These are phyloP conservation scores for Curvularia sp. DNA, from an alignment of 2,329 filamentous ascomycete species.

Conservation along the genomic window DNA sequence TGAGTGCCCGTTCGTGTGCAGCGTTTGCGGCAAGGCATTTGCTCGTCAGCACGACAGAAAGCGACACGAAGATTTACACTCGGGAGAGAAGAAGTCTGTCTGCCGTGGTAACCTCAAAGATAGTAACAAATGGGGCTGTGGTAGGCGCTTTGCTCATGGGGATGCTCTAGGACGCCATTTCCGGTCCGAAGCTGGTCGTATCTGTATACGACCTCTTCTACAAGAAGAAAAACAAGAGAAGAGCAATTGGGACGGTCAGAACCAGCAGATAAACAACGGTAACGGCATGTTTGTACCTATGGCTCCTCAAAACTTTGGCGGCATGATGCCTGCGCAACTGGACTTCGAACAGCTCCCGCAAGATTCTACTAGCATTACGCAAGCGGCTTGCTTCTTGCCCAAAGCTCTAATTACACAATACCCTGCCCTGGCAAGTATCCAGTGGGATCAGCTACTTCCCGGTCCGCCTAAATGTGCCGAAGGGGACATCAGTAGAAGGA, in stretches of 20 bases:
- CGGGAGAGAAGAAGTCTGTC: slow-evolving; percentile 98
- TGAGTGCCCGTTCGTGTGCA: slow-evolving; percentile 96
- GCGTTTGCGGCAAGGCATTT: slow-evolving; percentile 95
- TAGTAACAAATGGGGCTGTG: slow-evolving; percentile 88
- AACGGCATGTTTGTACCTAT: slow-evolving; percentile 52
- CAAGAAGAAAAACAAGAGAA: slow-evolving; percentile 92
- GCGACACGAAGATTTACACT: slow-evolving; percentile 93
- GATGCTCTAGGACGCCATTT: slow-evolving; percentile 96
- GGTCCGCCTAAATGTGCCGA: slow-evolving; percentile 63
- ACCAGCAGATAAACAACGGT: slow-evolving; percentile 65
- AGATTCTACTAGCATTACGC: slow-evolving; percentile 33
- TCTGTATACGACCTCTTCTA: slow-evolving; percentile 96
- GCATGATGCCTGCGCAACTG: slow-evolving; percentile 46
- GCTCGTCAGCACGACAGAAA: slow-evolving; percentile 97
- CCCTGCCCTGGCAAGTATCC: slow-evolving; percentile 87
- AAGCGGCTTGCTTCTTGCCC: slow-evolving; percentile 66
- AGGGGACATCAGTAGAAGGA: slow-evolving; percentile 75
- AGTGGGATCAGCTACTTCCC: slow-evolving; percentile 81
- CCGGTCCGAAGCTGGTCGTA: slow-evolving; percentile 89
- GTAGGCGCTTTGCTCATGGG: slow-evolving; percentile 89
- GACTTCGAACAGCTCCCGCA: slow-evolving; percentile 45
- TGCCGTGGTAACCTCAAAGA: slow-evolving; percentile 90
- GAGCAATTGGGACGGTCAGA: slow-evolving; percentile 63
- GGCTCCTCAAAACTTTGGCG: slow-evolving; percentile 38
- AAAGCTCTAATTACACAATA: slow-evolving; percentile 90